Percentiles rank a stretch among this genome's conserved stretches.
These are phyloP conservation scores for Lentithecium fluviatile DNA, from an alignment of 495 filamentous ascomycete genomes.

Conservation along the genomic window DNA sequence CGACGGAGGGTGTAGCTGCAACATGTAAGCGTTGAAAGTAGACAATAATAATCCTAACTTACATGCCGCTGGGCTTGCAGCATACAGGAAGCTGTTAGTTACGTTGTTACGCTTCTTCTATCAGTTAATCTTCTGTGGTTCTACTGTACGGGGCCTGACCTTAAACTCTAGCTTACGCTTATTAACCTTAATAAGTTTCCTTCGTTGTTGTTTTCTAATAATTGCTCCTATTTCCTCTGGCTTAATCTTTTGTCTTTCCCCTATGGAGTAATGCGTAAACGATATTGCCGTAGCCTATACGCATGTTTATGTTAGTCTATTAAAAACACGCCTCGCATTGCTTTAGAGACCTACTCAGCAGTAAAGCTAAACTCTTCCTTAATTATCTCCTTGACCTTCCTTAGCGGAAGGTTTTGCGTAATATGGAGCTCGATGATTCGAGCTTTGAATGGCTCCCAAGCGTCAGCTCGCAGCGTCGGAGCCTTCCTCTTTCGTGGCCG, in stretches of 20 bases:
- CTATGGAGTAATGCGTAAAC: constrained; percentile 37
- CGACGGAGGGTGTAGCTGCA: constrained; percentile 30
- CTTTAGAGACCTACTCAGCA: constrained; percentile 25
- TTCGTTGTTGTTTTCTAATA: constrained; percentile 35
- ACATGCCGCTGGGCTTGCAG: constrained; percentile 21
- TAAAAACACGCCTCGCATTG: too few relatives aligned
- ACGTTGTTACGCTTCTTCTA: constrained; percentile 33
- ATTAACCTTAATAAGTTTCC: constrained; percentile 24
- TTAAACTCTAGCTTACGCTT: constrained; percentile 21
- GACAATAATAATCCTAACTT: constrained; percentile 7
- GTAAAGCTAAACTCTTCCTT: constrained; percentile 24
- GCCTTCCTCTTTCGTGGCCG: constrained; percentile 33
- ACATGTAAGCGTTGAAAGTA: constrained; percentile 11
- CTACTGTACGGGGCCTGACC: constrained; percentile 25
- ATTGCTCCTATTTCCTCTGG: constrained; percentile 39
- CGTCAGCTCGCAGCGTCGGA: constrained; percentile 28
- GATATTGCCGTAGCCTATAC: constrained; percentile 34
- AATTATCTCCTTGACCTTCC: constrained; percentile 25
- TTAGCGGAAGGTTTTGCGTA: constrained; percentile 19
- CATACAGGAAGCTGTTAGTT: constrained; percentile 13
- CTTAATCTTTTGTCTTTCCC: constrained; percentile 39
- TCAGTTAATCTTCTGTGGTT: constrained; percentile 31
- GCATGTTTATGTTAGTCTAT: constrained; percentile 1
- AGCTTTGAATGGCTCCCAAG: constrained; percentile 34
- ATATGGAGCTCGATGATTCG: constrained; percentile 33